Evolutionary conservation across 2,329 filamentous ascomycete genomes (phyloP), one percentile per base, ranked within the genome.

Genomic region (Sarocladium oryzae): DNA sequence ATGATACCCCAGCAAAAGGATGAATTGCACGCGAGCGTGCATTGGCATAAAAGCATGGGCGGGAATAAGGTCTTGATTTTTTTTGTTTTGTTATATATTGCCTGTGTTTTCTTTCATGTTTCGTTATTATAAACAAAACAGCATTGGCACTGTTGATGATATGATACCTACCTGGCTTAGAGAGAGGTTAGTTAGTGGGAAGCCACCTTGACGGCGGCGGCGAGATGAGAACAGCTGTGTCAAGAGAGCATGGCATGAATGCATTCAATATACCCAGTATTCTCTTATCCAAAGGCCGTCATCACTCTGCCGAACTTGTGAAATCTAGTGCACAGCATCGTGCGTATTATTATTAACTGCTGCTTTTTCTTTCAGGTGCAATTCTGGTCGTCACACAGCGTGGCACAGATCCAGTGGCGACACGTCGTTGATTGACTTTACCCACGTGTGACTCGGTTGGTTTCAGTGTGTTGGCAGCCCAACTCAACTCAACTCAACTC

Each of bases 21-120:
- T 48, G 43, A 16, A 48, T 26, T 48, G 43, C 43, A 16, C 28
- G 28, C 43, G n/a, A 18, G 43, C 28, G 43, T 16, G 43, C 43
- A 32, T 33, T 21, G 24, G 26, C 20, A 32, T n/a, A 33, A 48
- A 48, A 48, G 18, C 26, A 26, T 33, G 43, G 43, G 43, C 28
- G 43, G 43, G 21, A 33, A 32, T 33, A 13, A 23, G 6, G 3
- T 32, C n/a, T 48, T 48, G 20, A 4, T 48, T 33, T 20, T 20
- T 33, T 33, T 33, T 10, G 16, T 16, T 11, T n/a, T n/a, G n/a
- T n/a, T n/a, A n/a, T n/a, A n/a, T n/a, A n/a, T n/a, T n/a, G n/a
- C n/a, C n/a, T n/a, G n/a, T 28, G 18, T 21, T 45, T n/a, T n/a
- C 4, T 45, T 30, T 15, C 21, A 8, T 4, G 9, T 21, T 21